Evolutionary conservation across 805 yeast species (phyloP).

Genomic region (Cyberlindnera xylosilytica): DNA sequence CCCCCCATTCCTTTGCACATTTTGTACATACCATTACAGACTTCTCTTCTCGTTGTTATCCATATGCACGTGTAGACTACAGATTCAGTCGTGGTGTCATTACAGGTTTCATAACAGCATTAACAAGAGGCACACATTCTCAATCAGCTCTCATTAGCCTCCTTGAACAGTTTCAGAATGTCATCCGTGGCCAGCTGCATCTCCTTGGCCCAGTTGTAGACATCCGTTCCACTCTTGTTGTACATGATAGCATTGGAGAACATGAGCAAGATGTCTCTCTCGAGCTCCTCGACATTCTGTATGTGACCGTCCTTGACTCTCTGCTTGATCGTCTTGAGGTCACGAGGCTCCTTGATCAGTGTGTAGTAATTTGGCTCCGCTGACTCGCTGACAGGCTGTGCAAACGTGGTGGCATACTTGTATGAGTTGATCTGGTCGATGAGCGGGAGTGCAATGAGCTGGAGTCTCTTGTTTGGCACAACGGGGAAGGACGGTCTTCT

Average conservation of each 20-base stretch:
- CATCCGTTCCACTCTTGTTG: constrained; percentile 61
- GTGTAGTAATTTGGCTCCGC: constrained; percentile 70
- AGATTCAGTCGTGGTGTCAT: neutral
- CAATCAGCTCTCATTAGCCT: constrained; percentile 35
- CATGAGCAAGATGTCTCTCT: constrained; percentile 70
- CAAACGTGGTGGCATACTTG: constrained; percentile 69
- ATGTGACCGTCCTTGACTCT: constrained; percentile 59
- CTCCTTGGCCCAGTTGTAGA: constrained; percentile 58
- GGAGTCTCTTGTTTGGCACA: constrained; percentile 50
- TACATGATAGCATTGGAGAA: constrained; percentile 84
- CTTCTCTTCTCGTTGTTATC: neutral
- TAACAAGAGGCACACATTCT: neutral
- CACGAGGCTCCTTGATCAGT: constrained; percentile 61
- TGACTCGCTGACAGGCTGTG: constrained; percentile 61
- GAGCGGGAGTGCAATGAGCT: constrained; percentile 56
- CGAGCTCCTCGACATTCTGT: constrained; percentile 47
- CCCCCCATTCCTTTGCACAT: neutral
- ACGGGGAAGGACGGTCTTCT: constrained; percentile 13
- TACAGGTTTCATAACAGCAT: too few species aligned
- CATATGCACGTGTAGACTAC: neutral
- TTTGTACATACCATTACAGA: constrained; percentile 4
- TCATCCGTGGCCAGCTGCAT: constrained; percentile 68
- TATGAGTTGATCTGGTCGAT: constrained; percentile 65
- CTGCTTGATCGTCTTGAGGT: constrained; percentile 58
- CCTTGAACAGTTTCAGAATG: constrained; percentile 56